Evolutionary conservation across 352 stramenopile species (phyloP), one percentile per base, ranked within the genome.

Genomic region (Globisporangium solare): DNA sequence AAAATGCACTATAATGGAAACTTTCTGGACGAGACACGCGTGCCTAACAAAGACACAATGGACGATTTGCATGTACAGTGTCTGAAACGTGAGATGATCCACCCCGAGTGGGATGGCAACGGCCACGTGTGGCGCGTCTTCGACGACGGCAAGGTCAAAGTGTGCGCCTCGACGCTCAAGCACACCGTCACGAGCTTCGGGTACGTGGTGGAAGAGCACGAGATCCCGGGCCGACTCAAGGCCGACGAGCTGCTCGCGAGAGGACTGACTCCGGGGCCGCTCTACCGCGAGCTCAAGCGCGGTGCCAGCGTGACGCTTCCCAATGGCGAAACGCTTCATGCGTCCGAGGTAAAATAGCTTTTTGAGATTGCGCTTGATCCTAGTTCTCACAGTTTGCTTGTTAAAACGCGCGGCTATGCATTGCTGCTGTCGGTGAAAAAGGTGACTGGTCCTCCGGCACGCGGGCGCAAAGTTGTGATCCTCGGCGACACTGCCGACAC

Each of bases 221-320:
- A 71, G 6, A 61, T 81, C 39, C 73, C 83, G 42, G 92, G 92
- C 6, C 96, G 94, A 56, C 88, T 98, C 39, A 67, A 93, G 11
- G 64, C 88, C 0, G 78, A 93, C n/a, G 76, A 81, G 18, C 79
- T 97, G 3, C 79, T 68, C n/a, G 67, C 67, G 18, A 68, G 94
- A 32, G 88, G 90, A 0, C 65, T 98, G n/a, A 79, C 76, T 10
- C 82, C 77, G 42, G 95, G 95, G 53, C 95, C 92, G 8, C 65
- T 95, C 37, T 98, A 96, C 71, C 75, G 74, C 18, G 58, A 86
- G 70, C 67, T 98, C 14, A 98, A 98, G 66, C 54, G 81, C 27
- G 95, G 95, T 20, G 72, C 85, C 27, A 79, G 61, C 51, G 79
- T 98, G 21, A 88, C 83, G 8, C 81, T 98, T 49, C 68, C 77